phyloP scores from a whole-genome alignment of 805 yeast species.

The Ogataea wickerhamii region DNA sequence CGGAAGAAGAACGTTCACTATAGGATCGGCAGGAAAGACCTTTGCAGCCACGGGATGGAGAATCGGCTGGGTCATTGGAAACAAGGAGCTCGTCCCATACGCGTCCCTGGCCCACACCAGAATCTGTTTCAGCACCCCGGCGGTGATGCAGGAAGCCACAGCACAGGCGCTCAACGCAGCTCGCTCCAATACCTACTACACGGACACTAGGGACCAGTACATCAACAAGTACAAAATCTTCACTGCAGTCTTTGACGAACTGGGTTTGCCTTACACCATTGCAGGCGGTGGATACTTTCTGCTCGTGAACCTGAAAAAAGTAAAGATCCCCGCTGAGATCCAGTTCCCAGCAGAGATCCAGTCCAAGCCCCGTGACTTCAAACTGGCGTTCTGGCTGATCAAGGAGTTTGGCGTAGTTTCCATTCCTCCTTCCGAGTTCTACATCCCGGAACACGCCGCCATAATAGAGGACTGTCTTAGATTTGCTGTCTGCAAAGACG shows the following conservation, averaged over 20 bases:
- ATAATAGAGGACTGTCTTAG: slow-evolving; percentile 83
- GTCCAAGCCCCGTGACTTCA: slow-evolving; percentile 77
- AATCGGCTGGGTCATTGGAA: slow-evolving; percentile 93
- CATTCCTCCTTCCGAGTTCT: slow-evolving; percentile 96
- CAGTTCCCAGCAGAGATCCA: slow-evolving; percentile 67
- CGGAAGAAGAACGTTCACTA: slow-evolving; percentile 74
- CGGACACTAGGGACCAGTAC: slow-evolving; percentile 64
- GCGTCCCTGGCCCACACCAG: slow-evolving; percentile 90
- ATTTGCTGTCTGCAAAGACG: slow-evolving; percentile 96
- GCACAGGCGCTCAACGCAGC: slow-evolving; percentile 73
- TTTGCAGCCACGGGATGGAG: slow-evolving; percentile 99
- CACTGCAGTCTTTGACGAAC: slow-evolving; percentile 75
- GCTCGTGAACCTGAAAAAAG: slow-evolving; percentile 80
- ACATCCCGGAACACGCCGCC: slow-evolving; percentile 63
- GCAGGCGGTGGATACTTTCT: slow-evolving; percentile 95
- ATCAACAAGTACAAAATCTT: slow-evolving; percentile 68
- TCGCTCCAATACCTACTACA: slow-evolving; percentile 60
- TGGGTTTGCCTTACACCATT: slow-evolving; percentile 81
- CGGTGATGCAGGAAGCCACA: slow-evolving; percentile 90
- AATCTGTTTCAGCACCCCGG: slow-evolving; percentile 86
- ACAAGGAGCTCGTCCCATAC: slow-evolving; percentile 73
- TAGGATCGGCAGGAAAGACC: slow-evolving; percentile 96
- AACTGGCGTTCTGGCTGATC: slow-evolving; percentile 87
- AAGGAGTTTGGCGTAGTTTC: slow-evolving; percentile 92
- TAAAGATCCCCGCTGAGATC: slow-evolving; percentile 65